Conservation (phyloP, 495 filamentous ascomycete genomes). For the Aspergillus biplanus region DNA sequence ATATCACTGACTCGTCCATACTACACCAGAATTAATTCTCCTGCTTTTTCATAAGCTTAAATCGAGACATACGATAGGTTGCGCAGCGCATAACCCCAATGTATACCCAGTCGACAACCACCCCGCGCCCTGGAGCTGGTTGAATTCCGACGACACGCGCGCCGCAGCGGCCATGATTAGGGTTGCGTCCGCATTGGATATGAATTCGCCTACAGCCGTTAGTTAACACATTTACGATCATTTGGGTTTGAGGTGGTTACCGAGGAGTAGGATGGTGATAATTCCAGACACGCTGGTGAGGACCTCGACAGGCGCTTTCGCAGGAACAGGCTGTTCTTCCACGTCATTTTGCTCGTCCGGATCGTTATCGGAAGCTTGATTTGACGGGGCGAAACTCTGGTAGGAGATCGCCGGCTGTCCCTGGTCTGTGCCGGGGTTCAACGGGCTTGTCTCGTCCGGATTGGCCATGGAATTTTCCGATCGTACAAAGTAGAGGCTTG, state of each 20-base stretch:
- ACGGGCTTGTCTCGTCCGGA: constrained; percentile 13
- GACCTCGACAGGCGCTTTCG: constrained; percentile 4
- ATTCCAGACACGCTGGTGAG: constrained; percentile 36
- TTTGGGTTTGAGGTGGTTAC: no score
- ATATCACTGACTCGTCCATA: constrained; percentile 54
- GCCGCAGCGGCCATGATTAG: constrained; percentile 66
- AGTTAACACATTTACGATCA: no score
- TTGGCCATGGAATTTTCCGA: neutral
- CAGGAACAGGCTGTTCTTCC: neutral
- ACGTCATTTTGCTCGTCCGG: constrained; percentile 8
- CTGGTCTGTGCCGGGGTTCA: neutral
- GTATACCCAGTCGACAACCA: constrained; percentile 72
- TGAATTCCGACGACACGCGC: constrained; percentile 68
- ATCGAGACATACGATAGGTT: constrained; percentile 50
- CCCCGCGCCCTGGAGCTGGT: constrained; percentile 58
- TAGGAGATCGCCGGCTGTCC: constrained; percentile 5
- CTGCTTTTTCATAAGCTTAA: no score
- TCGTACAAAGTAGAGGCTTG: no score
- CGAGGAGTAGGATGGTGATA: constrained; percentile 39
- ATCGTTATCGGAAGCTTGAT: neutral
- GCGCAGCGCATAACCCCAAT: constrained; percentile 61
- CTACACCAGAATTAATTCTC: no score
- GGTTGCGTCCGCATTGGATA: constrained; percentile 63
- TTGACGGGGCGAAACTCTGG: constrained; percentile 2
- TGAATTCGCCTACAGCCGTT: constrained; percentile 66